Base-by-base conservation (phyloP, 83 land plant species). In the Picea abies region DNA sequence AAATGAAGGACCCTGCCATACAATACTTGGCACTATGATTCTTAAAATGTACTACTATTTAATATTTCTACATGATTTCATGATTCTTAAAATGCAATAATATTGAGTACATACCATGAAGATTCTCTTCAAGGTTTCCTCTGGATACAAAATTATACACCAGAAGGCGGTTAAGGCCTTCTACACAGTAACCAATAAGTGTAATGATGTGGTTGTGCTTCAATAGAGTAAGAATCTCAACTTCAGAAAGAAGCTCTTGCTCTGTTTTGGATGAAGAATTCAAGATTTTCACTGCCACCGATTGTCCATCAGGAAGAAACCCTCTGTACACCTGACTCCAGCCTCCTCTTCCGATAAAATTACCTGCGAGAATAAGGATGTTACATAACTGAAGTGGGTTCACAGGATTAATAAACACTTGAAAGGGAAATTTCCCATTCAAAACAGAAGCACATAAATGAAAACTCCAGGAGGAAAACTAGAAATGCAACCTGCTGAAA, bases 71-170 rank as follows among this genome's bases (percentile, higher is more conserved):
- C 56, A 49, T 9, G 52, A 47, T 8, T 47, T 47, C 52, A 47
- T 49, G 56, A 10, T 49, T 49, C 56, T 49, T 49, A 49, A 49
- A 49, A 49, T 49, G 56, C 56, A 10, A 79, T 97, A 96, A n/a
- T 19, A 82, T 14, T 56, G n/a, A 4, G 78, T 76, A 17, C 76
- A 32, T 88, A 94, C 95, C 95, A 87, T 95, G 94, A 29, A 95
- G 95, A 60, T 89, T 94, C 61, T 97, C 93, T 75, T 95, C 98
- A 64, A 97, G 87, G 82, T 88, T 94, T 83, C 99, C 99, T 41
- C 92, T 76, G 67, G 95, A 79, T 35, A 93, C 79, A 67, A 90
- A 93, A 80, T 95, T 87, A 86, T 97, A 97, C 37, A 97, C 96
- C 82, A 97, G 88, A 20, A 89, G 79, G 39, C 85, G 82, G 39